A percentile compares a stretch with the other conserved stretches of the same genome.
phyloP scores from a whole-genome alignment of 306 rosid genomes.

The Hylodesmum podocarpum region DNA sequence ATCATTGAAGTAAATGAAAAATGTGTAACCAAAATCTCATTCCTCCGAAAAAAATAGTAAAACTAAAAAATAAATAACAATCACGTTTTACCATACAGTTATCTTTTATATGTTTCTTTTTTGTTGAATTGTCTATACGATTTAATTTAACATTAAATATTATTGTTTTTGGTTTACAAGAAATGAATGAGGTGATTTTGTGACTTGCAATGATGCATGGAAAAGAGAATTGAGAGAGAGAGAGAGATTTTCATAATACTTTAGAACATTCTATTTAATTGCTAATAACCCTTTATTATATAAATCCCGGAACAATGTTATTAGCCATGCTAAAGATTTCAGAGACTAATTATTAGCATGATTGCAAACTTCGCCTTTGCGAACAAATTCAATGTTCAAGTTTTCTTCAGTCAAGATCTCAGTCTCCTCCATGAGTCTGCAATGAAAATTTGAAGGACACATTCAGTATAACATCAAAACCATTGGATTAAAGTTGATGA shows the following conservation, averaged over 20 bases:
- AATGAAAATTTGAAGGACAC: neutral
- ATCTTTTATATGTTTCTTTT: no score
- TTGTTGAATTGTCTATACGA: no score
- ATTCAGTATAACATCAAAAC: neutral
- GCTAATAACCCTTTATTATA: neutral
- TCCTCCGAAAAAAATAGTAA: no score
- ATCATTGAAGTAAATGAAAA: no score
- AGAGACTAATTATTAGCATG: neutral
- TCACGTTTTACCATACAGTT: no score
- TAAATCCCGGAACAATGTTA: neutral
- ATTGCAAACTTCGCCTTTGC: neutral
- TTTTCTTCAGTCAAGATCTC: conserved; percentile 57
- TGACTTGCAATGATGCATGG: neutral
- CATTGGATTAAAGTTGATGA: neutral
- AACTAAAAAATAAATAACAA: no score
- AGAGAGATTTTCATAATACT: neutral
- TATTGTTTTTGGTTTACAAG: no score
- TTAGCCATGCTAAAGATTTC: no score
- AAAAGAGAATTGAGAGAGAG: no score
- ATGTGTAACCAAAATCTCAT: no score
- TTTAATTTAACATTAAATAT: no score
- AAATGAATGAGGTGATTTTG: neutral
- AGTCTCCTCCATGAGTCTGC: conserved; percentile 67
- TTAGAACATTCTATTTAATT: conserved; percentile 6
- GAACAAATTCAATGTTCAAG: conserved; percentile 48